A percentile compares a stretch with the other conserved stretches of the same genome.
Evolutionary conservation across 202 grass and related monocot species (phyloP).

Genomic region (Carex sylvatica): DNA sequence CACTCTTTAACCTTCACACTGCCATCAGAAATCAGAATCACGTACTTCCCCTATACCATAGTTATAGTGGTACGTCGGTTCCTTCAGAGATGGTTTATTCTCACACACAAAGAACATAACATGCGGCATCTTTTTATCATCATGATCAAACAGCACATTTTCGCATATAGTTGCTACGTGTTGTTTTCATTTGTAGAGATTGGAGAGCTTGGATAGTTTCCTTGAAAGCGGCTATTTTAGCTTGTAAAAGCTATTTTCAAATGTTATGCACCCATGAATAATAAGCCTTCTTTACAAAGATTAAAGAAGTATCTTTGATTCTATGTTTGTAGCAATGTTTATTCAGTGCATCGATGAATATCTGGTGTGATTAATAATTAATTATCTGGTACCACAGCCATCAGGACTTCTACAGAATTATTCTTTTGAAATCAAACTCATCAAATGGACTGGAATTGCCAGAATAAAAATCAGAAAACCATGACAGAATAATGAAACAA

Average conservation of each 20-base stretch:
- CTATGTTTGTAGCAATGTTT: background rate
- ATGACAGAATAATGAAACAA: background rate
- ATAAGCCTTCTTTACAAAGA: background rate
- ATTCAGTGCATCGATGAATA: background rate
- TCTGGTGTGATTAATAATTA: background rate
- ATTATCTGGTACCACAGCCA: background rate
- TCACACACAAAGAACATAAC: slow-evolving; percentile 77
- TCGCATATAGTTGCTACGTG: slow-evolving; percentile 38
- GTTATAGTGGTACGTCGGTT: slow-evolving; percentile 75
- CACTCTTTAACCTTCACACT: slow-evolving; percentile 45
- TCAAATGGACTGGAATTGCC: background rate
- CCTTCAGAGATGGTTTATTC: slow-evolving; percentile 68
- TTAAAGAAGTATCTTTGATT: background rate
- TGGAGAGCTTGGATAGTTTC: background rate
- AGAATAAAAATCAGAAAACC: background rate
- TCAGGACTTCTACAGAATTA: too few species aligned
- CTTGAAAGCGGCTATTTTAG: background rate
- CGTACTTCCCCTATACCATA: slow-evolving; percentile 42
- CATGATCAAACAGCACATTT: slow-evolving; percentile 74
- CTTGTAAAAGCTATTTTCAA: background rate
- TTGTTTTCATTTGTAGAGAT: background rate
- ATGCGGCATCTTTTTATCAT: slow-evolving; percentile 56
- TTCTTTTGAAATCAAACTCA: background rate
- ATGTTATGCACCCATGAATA: background rate
- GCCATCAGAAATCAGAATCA: slow-evolving; percentile 32